Evolutionary conservation across 768 basidiomycete species (phyloP).

Genomic region (Tephrocybe rancida): DNA sequence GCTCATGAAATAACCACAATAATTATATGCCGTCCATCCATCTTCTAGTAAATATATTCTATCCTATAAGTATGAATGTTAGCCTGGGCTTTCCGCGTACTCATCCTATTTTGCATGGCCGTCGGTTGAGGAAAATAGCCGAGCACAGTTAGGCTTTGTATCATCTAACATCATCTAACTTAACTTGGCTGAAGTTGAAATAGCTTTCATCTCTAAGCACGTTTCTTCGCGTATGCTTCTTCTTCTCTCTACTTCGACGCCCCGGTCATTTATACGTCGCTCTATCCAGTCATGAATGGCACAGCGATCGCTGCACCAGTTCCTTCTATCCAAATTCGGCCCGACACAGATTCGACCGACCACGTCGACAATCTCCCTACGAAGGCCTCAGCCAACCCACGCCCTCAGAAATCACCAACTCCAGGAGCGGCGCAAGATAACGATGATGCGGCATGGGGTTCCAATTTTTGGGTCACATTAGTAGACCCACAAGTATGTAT

Average conservation of each 20-base stretch:
- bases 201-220: neutral
- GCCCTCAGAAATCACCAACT: slow-evolving; percentile 9
- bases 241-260: slow-evolving; percentile 4
- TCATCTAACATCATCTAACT: no score
- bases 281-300: slow-evolving; percentile 3
- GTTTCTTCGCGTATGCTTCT: slow-evolving; percentile 7
- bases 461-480: slow-evolving; percentile 94
- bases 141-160: no score
- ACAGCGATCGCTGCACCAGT: neutral
- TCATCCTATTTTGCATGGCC: no score
- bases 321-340: slow-evolving; percentile 3
- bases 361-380: neutral
- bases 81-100: no score
- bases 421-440: slow-evolving; percentile 33
- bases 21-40: no score
- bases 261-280: slow-evolving; percentile 5
- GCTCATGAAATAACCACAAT: no score
- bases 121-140: no score
- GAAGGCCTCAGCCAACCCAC: slow-evolving; percentile 5
- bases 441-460: slow-evolving; percentile 72
- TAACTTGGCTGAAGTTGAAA: no score
- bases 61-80: no score
- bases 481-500: slow-evolving; percentile 80
- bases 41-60: no score
- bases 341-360: slow-evolving; percentile 1